Evolutionary conservation across 805 yeast species (phyloP), one percentile per base, ranked within the genome.

Genomic region (Ogataea pini): DNA sequence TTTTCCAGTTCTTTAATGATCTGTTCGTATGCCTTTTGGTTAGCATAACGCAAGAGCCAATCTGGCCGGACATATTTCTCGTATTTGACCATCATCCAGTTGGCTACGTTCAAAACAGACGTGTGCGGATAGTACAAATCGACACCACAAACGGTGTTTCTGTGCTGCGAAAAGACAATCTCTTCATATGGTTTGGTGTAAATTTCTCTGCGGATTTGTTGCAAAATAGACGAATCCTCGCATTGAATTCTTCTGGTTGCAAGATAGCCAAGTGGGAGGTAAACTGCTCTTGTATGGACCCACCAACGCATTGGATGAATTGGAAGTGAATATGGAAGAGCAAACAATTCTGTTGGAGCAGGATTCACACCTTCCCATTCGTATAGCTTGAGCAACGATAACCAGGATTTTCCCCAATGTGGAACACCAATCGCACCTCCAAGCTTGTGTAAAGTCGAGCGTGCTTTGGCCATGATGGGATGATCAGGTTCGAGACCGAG

Each of bases 281-380:
- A 94, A 18, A 94, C 88, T 0, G 94, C 96, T 48, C 99, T 75
- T 0, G 97, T 91, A 62, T 94, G 99, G 18, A 92, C 97, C 99
- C 99, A 94, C 99, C 98, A 94, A 62, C 88, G 79, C 29, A 91
- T 95, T 1, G 99, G 99, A 62, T 94, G 98, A 34, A 90, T 73
- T 0, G 96, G 96, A 1, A 85, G 60, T 42, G 74, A 62, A 52
- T 89, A 87, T 1, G 99, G 99, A 36, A 92, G 67, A 49, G 85
- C 67, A 94, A 96, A 94, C 42, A 90, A 69, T 62, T 94, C 99
- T 1, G 97, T 92, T 2, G 99, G 99, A 1, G 97, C 96, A 2
- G 99, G 99, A 58, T 94, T 94, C 4, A 92, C 96, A 47, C 99
- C 99, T 52, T 87, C 95, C 96, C 98, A 94, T 33, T 80, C 80